phyloP scores from a whole-genome alignment of 192 early-diverging fungal genomes.

The Hyaloraphidium curvatum region DNA sequence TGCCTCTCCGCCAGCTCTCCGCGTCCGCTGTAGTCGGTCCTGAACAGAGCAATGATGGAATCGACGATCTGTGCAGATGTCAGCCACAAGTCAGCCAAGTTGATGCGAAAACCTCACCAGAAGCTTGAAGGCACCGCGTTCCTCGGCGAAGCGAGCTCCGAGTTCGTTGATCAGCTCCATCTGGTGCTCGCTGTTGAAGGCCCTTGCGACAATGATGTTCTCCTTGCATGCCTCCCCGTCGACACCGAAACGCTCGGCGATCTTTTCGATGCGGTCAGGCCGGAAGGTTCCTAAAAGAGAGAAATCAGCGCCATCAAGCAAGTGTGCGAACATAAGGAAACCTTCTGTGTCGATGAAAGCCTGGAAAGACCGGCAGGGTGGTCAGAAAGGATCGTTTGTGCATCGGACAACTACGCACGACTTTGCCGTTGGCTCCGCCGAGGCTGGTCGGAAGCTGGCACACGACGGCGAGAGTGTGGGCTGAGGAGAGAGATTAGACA shows the following conservation, averaged over 20 bases:
- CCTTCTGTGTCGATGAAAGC: constrained; percentile 29
- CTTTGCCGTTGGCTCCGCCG: constrained; percentile 63
- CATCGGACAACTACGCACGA: constrained; percentile 9
- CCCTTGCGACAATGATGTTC: constrained; percentile 49
- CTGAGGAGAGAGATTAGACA: no score
- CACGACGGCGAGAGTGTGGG: no score
- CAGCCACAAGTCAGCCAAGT: no score
- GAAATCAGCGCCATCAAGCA: no score
- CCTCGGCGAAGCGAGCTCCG: constrained; percentile 47
- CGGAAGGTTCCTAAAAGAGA: constrained; percentile 77
- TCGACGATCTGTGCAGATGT: constrained; percentile 31
- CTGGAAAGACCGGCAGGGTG: background rate
- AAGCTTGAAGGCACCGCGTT: no score
- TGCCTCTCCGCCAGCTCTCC: constrained; percentile 75
- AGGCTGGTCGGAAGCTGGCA: constrained; percentile 45
- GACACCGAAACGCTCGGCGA: constrained; percentile 47
- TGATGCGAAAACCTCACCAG: constrained; percentile 1
- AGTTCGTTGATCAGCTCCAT: constrained; percentile 57
- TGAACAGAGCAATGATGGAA: constrained; percentile 64
- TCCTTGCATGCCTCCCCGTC: background rate
- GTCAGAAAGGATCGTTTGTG: background rate
- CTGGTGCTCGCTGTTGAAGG: constrained; percentile 70
- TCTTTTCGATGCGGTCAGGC: constrained; percentile 52
- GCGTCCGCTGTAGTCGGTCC: constrained; percentile 62
- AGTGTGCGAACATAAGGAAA: no score